Conservation (phyloP, 2,329 filamentous ascomycete species). For the Sphaerulina musiva region DNA sequence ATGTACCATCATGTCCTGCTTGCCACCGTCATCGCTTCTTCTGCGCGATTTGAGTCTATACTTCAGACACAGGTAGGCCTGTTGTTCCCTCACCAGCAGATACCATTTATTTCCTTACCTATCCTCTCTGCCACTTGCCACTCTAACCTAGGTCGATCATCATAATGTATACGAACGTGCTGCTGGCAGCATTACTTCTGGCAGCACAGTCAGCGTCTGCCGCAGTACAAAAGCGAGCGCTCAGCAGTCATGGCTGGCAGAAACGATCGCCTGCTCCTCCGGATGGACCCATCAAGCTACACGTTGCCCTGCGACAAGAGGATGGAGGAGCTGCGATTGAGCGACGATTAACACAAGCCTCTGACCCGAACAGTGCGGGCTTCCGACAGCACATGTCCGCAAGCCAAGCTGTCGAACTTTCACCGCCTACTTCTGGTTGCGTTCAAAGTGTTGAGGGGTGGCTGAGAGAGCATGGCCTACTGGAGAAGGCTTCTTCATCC, state of each 20-base stretch:
- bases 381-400: slow-evolving; percentile 19
- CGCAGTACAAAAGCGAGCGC: slow-evolving; percentile 11
- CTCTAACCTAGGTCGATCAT: not conserved
- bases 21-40: too few relatives aligned
- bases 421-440: slow-evolving; percentile 6
- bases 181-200: not conserved
- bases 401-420: slow-evolving; percentile 6
- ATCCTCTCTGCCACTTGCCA: not conserved
- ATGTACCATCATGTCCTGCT: too few relatives aligned
- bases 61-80: too few relatives aligned
- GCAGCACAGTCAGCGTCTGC: slow-evolving; percentile 2
- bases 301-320: slow-evolving; percentile 20
- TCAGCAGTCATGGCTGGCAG: slow-evolving; percentile 12
- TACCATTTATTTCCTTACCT: not conserved
- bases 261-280: slow-evolving; percentile 15
- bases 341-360: slow-evolving; percentile 7
- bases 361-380: slow-evolving; percentile 12
- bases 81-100: too few relatives aligned
- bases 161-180: not conserved
- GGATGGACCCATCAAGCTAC: slow-evolving; percentile 17
- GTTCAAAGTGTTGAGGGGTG: slow-evolving; percentile 10
- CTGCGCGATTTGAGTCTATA: too few relatives aligned
- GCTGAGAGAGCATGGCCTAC: slow-evolving; percentile 15
- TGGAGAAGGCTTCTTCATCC: slow-evolving; percentile 1
- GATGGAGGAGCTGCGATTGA: slow-evolving; percentile 15